These are phyloP conservation scores for Cyclostephanos tholiformis DNA, from an alignment of 108 stramenopile species.

Conservation along the genomic window DNA sequence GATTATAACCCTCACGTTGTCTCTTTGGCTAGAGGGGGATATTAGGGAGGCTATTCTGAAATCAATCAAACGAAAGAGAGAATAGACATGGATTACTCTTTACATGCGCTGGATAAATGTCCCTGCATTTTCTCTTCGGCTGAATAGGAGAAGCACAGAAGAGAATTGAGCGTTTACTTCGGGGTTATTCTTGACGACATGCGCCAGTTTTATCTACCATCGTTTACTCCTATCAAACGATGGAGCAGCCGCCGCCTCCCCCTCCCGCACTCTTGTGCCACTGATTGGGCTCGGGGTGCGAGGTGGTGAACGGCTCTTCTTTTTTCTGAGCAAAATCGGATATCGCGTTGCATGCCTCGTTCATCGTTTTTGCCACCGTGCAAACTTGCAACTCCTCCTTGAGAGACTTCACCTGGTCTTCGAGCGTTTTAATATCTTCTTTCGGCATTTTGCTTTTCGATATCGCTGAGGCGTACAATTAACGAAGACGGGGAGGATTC, in stretches of 20 bases:
- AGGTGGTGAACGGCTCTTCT: slow-evolving; percentile 44
- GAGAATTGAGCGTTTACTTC: not conserved
- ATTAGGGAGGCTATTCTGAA: slow-evolving; percentile 36
- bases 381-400: slow-evolving; percentile 42
- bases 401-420: slow-evolving; percentile 33
- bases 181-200: not conserved
- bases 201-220: not conserved
- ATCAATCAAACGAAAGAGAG: slow-evolving; percentile 11
- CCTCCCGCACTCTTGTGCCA: slow-evolving; percentile 51
- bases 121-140: not conserved
- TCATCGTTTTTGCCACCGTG: slow-evolving; percentile 38
- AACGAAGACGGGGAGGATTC: not conserved
- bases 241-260: slow-evolving; percentile 34
- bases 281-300: slow-evolving; percentile 22
- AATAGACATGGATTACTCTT: not conserved
- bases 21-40: slow-evolving; percentile 43
- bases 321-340: slow-evolving; percentile 28
- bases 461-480: not conserved
- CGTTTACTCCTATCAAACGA: slow-evolving; percentile 24
- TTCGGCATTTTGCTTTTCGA: slow-evolving; percentile 13
- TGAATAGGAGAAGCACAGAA: not conserved
- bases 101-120: not conserved
- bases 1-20: slow-evolving; percentile 27
- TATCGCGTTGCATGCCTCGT: slow-evolving; percentile 30
- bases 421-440: slow-evolving; percentile 27